Evolutionary conservation across 257 asterid species (phyloP).

Genomic region (Salvia rosmarinus): DNA sequence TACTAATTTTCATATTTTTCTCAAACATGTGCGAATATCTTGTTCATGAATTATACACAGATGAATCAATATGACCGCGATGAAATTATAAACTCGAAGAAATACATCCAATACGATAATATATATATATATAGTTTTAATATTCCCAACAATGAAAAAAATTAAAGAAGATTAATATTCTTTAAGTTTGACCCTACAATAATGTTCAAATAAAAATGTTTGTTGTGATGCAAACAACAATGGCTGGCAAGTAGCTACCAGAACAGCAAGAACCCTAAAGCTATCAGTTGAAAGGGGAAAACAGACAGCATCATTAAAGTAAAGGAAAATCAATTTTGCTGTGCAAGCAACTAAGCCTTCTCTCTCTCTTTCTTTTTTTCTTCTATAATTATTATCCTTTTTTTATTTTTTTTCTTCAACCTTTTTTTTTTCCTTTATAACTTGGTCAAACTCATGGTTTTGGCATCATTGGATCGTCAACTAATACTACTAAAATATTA

Average conservation of each 20-base stretch:
- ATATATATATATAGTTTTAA: too few relatives aligned
- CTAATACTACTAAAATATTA: constrained; percentile 27
- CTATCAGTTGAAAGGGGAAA: constrained; percentile 22
- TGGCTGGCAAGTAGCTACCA: constrained; percentile 39
- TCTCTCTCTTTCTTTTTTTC: constrained; percentile 15
- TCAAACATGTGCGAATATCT: not conserved
- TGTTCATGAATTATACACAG: not conserved
- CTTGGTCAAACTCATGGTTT: constrained; percentile 51
- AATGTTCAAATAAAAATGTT: constrained; percentile 23
- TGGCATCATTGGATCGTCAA: constrained; percentile 52
- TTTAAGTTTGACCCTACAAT: constrained; percentile 22
- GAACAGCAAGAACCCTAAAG: constrained; percentile 21
- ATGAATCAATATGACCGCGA: too few relatives aligned
- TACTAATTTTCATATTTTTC: not conserved
- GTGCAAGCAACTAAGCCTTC: constrained; percentile 40
- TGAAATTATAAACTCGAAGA: too few relatives aligned
- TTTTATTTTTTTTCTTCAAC: not conserved
- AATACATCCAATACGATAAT: too few relatives aligned
- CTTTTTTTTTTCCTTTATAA: constrained; percentile 16
- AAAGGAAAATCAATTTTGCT: constrained; percentile 36
- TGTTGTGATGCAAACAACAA: constrained; percentile 30
- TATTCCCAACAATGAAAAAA: not conserved
- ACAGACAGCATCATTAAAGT: constrained; percentile 43
- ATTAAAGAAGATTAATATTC: too few relatives aligned
- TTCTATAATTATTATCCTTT: not conserved